phyloP scores from a whole-genome alignment of 768 basidiomycete genomes.

The Amanita fuliginea region DNA sequence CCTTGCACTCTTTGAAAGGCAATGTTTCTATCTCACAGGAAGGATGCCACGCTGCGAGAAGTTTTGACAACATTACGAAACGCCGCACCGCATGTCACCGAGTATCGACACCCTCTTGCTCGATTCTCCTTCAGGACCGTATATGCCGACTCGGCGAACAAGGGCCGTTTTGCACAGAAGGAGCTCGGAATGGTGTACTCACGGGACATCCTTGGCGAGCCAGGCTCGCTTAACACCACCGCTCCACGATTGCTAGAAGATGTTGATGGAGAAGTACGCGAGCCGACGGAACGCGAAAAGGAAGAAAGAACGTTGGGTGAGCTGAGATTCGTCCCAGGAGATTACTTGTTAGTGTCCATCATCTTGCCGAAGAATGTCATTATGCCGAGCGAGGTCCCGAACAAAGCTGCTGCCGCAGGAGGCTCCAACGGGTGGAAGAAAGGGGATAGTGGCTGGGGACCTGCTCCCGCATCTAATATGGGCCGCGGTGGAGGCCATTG shows the following conservation, averaged over 20 bases:
- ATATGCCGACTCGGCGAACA: conserved; percentile 62
- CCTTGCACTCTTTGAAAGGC: background rate
- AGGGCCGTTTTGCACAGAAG: conserved; percentile 64
- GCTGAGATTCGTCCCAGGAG: conserved; percentile 70
- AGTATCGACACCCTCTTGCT: conserved; percentile 74
- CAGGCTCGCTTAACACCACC: conserved; percentile 44
- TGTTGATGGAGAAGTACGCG: conserved; percentile 19
- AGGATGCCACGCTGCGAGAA: conserved; percentile 73
- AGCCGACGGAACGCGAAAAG: conserved; percentile 35
- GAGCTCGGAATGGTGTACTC: conserved; percentile 78
- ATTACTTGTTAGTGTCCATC: conserved; percentile 68
- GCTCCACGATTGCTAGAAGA: conserved; percentile 57
- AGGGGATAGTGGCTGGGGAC: conserved; percentile 18
- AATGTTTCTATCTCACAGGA: conserved; percentile 33
- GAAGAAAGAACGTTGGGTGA: conserved; percentile 72
- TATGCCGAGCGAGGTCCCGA: conserved; percentile 37
- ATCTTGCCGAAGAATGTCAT: conserved; percentile 59
- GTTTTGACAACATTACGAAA: conserved; percentile 69
- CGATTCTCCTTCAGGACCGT: conserved; percentile 75
- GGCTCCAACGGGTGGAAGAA: conserved; percentile 19
- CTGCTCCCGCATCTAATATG: conserved; percentile 21
- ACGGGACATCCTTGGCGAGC: conserved; percentile 76
- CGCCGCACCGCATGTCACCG: conserved; percentile 52
- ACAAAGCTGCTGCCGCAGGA: conserved; percentile 32
- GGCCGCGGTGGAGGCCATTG: conserved; percentile 54